Evolutionary conservation across 106 monocot species (phyloP).

Genomic region (Xerophyta viscosa): DNA sequence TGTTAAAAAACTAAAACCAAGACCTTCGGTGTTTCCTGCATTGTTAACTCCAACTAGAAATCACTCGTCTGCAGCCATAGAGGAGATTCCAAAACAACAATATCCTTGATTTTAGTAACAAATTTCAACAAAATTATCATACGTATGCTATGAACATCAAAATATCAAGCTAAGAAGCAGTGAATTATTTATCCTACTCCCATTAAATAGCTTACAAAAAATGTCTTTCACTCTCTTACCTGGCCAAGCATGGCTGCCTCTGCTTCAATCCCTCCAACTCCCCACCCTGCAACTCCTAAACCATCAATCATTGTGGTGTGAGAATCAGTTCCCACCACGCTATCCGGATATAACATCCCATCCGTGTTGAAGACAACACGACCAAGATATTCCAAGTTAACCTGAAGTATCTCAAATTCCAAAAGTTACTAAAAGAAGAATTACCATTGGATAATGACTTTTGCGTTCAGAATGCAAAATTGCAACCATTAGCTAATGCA

Average conservation of each 20-base stretch:
- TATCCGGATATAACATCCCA: conserved; percentile 81
- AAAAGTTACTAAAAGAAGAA: not conserved
- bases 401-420: conserved; percentile 30
- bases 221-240: too few relatives aligned
- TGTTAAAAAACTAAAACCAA: too few relatives aligned
- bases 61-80: too few relatives aligned
- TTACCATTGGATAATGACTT: not conserved
- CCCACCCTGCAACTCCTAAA: conserved; percentile 78
- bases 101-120: too few relatives aligned
- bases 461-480: not conserved
- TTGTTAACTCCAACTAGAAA: too few relatives aligned
- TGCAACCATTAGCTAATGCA: too few relatives aligned
- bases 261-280: conserved; percentile 97
- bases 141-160: too few relatives aligned
- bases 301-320: conserved; percentile 99
- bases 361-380: conserved; percentile 84
- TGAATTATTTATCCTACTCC: not conserved
- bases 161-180: not conserved
- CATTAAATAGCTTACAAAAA: too few relatives aligned
- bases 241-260: conserved; percentile 98
- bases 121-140: too few relatives aligned
- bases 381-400: conserved; percentile 93
- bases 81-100: too few relatives aligned
- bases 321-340: conserved; percentile 93
- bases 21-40: too few relatives aligned